These are phyloP conservation scores for Aspergillus latus DNA, from an alignment of 2,329 filamentous ascomycete species.

Conservation along the genomic window DNA sequence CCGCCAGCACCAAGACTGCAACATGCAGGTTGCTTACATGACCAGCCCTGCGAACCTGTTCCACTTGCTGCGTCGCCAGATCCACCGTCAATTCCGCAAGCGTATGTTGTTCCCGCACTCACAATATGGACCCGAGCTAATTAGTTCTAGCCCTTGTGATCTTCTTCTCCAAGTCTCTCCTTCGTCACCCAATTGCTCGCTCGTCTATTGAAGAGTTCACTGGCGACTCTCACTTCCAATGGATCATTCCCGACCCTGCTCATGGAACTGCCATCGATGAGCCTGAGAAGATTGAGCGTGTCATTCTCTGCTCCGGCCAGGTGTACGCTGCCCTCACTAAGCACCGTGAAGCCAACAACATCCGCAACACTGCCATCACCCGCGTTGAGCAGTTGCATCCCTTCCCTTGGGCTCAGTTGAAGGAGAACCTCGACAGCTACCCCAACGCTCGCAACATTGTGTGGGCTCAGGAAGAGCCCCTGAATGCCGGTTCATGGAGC, in stretches of 20 bases:
- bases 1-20: conserved; percentile 98
- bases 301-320: conserved; percentile 92
- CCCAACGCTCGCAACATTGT: conserved; percentile 97
- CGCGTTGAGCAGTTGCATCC: conserved; percentile 97
- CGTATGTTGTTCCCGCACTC: conserved; percentile 59
- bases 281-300: conserved; percentile 85
- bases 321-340: conserved; percentile 89
- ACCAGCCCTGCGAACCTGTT: conserved; percentile 96
- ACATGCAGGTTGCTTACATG: conserved; percentile 98
- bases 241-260: conserved; percentile 89
- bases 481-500: conserved; percentile 95
- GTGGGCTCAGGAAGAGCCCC: conserved; percentile 95
- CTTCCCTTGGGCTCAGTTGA: conserved; percentile 96
- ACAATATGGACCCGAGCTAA: conserved; percentile 18
- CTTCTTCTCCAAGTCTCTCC: conserved; percentile 97
- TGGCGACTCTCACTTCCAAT: conserved; percentile 88
- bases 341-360: conserved; percentile 80
- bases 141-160: conserved; percentile 71
- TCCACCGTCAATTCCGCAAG: conserved; percentile 99
- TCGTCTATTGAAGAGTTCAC: conserved; percentile 89
- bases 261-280: conserved; percentile 75
- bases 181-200: conserved; percentile 89
- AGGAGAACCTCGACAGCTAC: conserved; percentile 95
- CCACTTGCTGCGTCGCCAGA: conserved; percentile 93
- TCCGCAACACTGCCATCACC: conserved; percentile 90